These are phyloP conservation scores for Neurospora discreta DNA, from an alignment of 495 filamentous ascomycete genomes.

Conservation along the genomic window DNA sequence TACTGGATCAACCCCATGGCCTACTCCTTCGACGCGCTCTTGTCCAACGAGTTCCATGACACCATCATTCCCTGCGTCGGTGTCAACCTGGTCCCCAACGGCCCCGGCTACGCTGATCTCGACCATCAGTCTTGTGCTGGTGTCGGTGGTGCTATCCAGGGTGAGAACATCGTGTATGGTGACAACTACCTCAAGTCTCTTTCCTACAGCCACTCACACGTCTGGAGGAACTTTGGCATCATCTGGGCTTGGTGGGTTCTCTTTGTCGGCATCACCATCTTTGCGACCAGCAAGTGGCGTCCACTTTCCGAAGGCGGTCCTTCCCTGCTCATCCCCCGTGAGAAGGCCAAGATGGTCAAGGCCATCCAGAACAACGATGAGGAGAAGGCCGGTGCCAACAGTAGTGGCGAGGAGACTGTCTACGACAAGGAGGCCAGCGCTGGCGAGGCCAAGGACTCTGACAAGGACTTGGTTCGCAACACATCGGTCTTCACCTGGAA, in stretches of 20 bases:
- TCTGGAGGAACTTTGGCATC: constrained; percentile 79
- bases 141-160: constrained; percentile 40
- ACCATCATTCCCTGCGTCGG: constrained; percentile 38
- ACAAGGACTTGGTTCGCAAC: constrained; percentile 36
- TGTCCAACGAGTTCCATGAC: constrained; percentile 59
- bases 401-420: constrained; percentile 22
- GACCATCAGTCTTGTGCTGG: constrained; percentile 47
- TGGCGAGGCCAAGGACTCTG: constrained; percentile 6
- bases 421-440: constrained; percentile 19
- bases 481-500: constrained; percentile 50
- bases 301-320: constrained; percentile 28
- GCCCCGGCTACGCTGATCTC: constrained; percentile 37
- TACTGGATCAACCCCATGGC: constrained; percentile 65
- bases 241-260: constrained; percentile 54
- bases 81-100: constrained; percentile 44
- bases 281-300: constrained; percentile 43
- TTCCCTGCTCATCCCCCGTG: constrained; percentile 24
- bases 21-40: constrained; percentile 59
- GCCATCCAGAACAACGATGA: constrained; percentile 16
- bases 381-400: constrained; percentile 25
- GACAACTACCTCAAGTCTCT: constrained; percentile 48
- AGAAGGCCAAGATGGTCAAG: constrained; percentile 19
- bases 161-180: constrained; percentile 45
- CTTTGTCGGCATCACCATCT: constrained; percentile 54
- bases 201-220: constrained; percentile 50